Evolutionary conservation across 352 stramenopile genomes (phyloP), one percentile per base, ranked within the genome.

Genomic region (Phytophthora fragariaefolia): DNA sequence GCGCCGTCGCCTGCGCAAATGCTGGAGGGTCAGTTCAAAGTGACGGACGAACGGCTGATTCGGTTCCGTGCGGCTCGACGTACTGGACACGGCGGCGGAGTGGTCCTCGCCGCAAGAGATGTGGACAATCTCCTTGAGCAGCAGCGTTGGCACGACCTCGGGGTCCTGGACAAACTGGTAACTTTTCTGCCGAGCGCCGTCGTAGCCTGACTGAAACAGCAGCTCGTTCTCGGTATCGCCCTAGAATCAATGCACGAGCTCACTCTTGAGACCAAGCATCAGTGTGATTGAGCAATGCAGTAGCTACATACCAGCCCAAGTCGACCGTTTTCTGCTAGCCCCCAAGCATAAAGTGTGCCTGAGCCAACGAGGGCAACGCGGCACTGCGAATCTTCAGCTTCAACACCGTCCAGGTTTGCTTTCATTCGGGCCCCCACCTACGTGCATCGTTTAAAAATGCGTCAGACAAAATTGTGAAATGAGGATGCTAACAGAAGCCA

Each of bases 71-170:
- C 32, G 30, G 40, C 6, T 8, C 9, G 34, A 82, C 82, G 54
- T 73, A 89, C 82, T 79, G 4, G 78, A 80, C 9, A 92, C 81
- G 13, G 83, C 85, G 24, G 83, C 79, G 0, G 82, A 87, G 57
- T 93, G 80, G 4, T 90, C 76, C 38, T 90, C 82, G 13, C 85
- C 85, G 34, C 85, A 92, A 6, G 83, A 79, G 5, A 90, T 63
- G 24, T 78, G 46, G 6, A 58, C 71, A 50, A 87, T 79, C 27
- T 83, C 64, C 18, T 79, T 80, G 43, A 73, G 66, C 17, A 91
- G 66, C 2, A 93, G 66, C 8, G 82, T 60, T 0, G 71, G 53
- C 26, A 93, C 77, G 3, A 83, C 60, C 55, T 90, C 80, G 0
- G 83, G 77, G 2, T 66, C 63, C 36, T 64, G 48, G 9, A 89